These are phyloP conservation scores for Elaeagnus macrophylla DNA, from an alignment of 306 rosid genomes.

Conservation along the genomic window DNA sequence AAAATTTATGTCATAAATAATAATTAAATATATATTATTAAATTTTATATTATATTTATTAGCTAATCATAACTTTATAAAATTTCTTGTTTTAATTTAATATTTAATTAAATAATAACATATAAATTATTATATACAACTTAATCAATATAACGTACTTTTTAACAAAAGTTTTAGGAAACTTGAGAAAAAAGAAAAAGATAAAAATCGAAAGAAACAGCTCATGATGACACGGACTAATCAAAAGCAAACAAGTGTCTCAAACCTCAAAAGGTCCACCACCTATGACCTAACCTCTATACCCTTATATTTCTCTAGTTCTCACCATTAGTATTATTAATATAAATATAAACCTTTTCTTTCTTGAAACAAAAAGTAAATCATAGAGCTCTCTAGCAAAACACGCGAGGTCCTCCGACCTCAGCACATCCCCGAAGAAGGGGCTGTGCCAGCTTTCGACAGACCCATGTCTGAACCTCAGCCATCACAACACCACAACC, in stretches of 20 bases:
- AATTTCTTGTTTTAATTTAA: too few relatives aligned
- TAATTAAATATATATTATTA: too few relatives aligned
- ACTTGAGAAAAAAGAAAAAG: not conserved
- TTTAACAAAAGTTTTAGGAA: slow-evolving; percentile 3
- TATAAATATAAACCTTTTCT: too few relatives aligned
- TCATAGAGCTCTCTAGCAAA: slow-evolving; percentile 36
- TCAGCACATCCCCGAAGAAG: slow-evolving; percentile 44
- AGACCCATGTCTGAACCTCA: slow-evolving; percentile 27
- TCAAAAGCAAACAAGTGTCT: slow-evolving; percentile 23
- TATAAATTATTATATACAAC: too few relatives aligned
- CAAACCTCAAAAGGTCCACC: slow-evolving; percentile 20
- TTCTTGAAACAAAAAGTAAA: slow-evolving; percentile 14
- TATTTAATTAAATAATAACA: too few relatives aligned
- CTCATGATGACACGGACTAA: slow-evolving; percentile 57
- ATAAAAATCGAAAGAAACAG: slow-evolving; percentile 10
- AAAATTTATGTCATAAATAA: too few relatives aligned
- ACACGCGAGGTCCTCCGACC: slow-evolving; percentile 83
- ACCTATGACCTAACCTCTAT: not conserved
- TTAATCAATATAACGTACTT: too few relatives aligned
- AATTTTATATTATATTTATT: too few relatives aligned
- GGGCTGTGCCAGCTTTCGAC: slow-evolving; percentile 22
- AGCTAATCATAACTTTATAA: too few relatives aligned
- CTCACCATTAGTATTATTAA: too few relatives aligned
- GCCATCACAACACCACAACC: not conserved
- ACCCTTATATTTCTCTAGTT: not conserved